Evolutionary conservation across 1,284 basidiomycete genomes (phyloP), one percentile per base, ranked within the genome.

Genomic region (Ustilago tritici): DNA sequence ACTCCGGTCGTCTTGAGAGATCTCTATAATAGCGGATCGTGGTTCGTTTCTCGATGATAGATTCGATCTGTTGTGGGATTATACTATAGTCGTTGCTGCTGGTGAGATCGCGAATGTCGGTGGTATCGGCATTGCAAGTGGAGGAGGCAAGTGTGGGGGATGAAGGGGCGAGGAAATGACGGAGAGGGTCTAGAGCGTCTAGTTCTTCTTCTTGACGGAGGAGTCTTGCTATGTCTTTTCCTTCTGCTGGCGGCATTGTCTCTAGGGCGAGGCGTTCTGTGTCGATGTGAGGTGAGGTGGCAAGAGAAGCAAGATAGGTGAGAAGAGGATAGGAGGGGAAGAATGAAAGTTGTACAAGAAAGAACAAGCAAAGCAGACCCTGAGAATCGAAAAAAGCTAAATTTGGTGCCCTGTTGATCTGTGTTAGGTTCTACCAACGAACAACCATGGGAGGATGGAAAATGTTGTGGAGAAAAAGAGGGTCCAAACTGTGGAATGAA

Each of bases 161-260:
- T n/a, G 43, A n/a, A n/a, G 40, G 32, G 32, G 87, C 84, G 86
- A 89, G 89, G 79, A 92, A 88, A 86, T 92, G 91, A 38, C 90
- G 89, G 60, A 92, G 88, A 53, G 92, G 92, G 79, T 92, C 90
- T 50, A 88, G 82, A 17, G 83, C 80, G 82, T 92, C 91, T 32
- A 91, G 88, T 23, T 86, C 81, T 76, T 92, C 91, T 34, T 73
- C 61, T 2, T 65, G 56, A 28, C 68, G 62, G 14, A 73, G 62
- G 14, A 73, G 62, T 38, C 61, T 54, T 2, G 65, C 50, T 43
- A 61, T 61, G 46, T 56, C 8, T 2, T n/a, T 9, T 2, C 11
- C 12, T 23, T 40, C 46, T 38, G 46, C 41, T n/a, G 63, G 34
- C 34, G 34, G 41, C 61, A 34, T 10, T n/a, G 32, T 50, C n/a